phyloP scores from a whole-genome alignment of 768 basidiomycete genomes.

The Panus rudis region DNA sequence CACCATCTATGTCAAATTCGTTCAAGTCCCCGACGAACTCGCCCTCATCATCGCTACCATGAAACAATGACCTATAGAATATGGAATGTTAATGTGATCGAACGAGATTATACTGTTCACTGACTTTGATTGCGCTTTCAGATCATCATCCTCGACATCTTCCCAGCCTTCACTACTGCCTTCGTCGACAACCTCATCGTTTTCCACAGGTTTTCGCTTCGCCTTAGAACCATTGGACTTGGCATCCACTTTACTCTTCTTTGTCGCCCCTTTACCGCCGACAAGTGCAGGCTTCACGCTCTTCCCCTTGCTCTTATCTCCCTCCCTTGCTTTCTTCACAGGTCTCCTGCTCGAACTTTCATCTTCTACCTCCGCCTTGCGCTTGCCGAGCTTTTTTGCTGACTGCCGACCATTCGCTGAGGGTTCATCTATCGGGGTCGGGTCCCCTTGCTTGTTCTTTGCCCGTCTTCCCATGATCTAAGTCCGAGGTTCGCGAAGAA shows the following conservation, averaged over 20 bases:
- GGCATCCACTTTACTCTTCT: slow-evolving; percentile 10
- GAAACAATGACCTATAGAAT: slow-evolving; percentile 36
- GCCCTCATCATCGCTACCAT: slow-evolving; percentile 38
- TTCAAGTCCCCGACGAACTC: slow-evolving; percentile 40
- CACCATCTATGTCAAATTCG: slow-evolving; percentile 37
- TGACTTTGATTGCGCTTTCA: slow-evolving; percentile 38
- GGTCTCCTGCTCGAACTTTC: slow-evolving; percentile 15
- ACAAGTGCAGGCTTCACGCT: slow-evolving; percentile 1
- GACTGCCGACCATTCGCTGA: slow-evolving; percentile 22
- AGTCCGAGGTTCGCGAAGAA: neutral
- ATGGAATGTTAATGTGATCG: no score
- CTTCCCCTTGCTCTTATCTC: slow-evolving; percentile 4
- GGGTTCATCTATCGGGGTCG: slow-evolving; percentile 44
- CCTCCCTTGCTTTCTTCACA: slow-evolving; percentile 20
- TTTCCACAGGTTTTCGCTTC: slow-evolving; percentile 13
- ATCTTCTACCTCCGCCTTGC: slow-evolving; percentile 48
- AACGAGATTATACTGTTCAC: no score
- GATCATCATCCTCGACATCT: slow-evolving; percentile 45
- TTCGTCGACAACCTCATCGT: slow-evolving; percentile 26
- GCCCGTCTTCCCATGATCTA: slow-evolving; percentile 72
- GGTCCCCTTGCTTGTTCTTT: slow-evolving; percentile 77
- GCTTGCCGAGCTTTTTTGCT: slow-evolving; percentile 62
- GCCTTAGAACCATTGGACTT: slow-evolving; percentile 4
- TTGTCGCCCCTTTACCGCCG: slow-evolving; percentile 7
- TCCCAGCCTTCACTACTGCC: slow-evolving; percentile 50